Percentiles rank a stretch among this genome's conserved stretches.
Conservation (phyloP, 1,284 basidiomycete genomes). For the Peniophora sp. region DNA sequence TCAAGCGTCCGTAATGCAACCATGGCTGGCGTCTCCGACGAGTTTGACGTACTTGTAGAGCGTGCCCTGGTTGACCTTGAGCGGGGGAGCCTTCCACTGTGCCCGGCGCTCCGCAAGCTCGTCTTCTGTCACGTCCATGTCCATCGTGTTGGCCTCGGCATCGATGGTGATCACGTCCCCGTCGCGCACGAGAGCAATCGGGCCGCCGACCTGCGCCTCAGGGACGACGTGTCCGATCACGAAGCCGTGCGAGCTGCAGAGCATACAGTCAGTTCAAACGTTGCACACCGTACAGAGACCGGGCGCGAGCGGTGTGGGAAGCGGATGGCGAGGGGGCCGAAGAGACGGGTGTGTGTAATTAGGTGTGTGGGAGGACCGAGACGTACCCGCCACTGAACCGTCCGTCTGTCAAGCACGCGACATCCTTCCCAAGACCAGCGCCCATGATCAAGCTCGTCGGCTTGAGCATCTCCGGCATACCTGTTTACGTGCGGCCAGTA, state of each 20-base stretch:
- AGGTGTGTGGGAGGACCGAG: conserved; percentile 8
- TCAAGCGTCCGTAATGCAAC: conserved; percentile 82
- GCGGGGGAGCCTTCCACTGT: conserved; percentile 73
- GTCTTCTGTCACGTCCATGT: conserved; percentile 60
- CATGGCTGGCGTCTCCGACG: conserved; percentile 82
- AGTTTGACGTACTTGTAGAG: conserved; percentile 83
- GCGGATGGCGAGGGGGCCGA: conserved; percentile 1
- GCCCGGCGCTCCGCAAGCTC: conserved; percentile 64
- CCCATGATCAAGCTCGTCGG: conserved; percentile 89
- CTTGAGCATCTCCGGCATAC: conserved; percentile 95
- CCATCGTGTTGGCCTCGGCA: conserved; percentile 77
- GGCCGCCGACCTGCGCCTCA: conserved; percentile 85
- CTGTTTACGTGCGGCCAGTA: conserved; percentile 24
- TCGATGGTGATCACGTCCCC: conserved; percentile 85
- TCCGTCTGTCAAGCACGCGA: conserved; percentile 89
- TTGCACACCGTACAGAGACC: neutral
- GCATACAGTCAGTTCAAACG: conserved; percentile 5
- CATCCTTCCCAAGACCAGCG: conserved; percentile 84
- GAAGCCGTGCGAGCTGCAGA: conserved; percentile 74
- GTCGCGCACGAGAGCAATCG: conserved; percentile 84
- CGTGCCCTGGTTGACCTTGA: conserved; percentile 81
- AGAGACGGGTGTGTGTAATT: conserved; percentile 8
- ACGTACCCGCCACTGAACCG: conserved; percentile 88
- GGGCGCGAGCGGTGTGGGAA: conserved; percentile 1
- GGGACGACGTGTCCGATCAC: conserved; percentile 89